Conservation (phyloP, 1,139 yeast species). For the Yamadazyma taylorii region DNA sequence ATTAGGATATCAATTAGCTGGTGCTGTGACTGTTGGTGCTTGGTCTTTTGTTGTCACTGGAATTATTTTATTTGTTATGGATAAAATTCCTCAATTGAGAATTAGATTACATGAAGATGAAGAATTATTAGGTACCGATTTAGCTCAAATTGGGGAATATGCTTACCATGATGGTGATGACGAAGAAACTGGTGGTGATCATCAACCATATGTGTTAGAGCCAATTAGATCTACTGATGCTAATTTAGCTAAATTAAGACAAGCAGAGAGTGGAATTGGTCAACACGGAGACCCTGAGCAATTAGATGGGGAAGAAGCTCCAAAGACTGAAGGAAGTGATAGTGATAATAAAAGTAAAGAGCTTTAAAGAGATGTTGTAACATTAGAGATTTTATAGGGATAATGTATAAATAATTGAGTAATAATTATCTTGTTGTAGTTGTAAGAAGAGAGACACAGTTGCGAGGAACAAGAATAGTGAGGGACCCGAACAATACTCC, state of each 20-base stretch:
- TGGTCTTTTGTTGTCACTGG: constrained; percentile 84
- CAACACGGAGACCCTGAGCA: constrained; percentile 18
- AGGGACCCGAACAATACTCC: too few species aligned
- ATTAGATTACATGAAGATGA: constrained; percentile 87
- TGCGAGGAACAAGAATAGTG: too few species aligned
- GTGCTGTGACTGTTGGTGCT: constrained; percentile 66
- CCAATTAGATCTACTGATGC: constrained; percentile 65
- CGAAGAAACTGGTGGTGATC: constrained; percentile 23
- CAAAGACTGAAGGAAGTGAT: constrained; percentile 17
- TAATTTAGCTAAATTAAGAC: constrained; percentile 36
- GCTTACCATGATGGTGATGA: constrained; percentile 54
- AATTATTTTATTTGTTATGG: constrained; percentile 67
- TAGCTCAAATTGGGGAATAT: constrained; percentile 84
- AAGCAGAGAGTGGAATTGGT: constrained; percentile 7
- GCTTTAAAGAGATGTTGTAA: constrained; percentile 7
- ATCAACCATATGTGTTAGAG: constrained; percentile 62
- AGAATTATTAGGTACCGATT: constrained; percentile 86
- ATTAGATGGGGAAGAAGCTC: constrained; percentile 21
- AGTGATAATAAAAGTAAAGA: constrained; percentile 17
- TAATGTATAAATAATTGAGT: too few species aligned
- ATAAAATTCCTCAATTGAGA: constrained; percentile 79
- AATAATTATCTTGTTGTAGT: too few species aligned
- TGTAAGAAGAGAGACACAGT: too few species aligned
- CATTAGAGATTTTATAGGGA: constrained; percentile 1
- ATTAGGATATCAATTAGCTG: constrained; percentile 93